A percentile compares a stretch with the other conserved stretches of the same genome.
These are phyloP conservation scores for Boletus pseudo-olivaceus DNA, from an alignment of 768 basidiomycete genomes.

Conservation along the genomic window DNA sequence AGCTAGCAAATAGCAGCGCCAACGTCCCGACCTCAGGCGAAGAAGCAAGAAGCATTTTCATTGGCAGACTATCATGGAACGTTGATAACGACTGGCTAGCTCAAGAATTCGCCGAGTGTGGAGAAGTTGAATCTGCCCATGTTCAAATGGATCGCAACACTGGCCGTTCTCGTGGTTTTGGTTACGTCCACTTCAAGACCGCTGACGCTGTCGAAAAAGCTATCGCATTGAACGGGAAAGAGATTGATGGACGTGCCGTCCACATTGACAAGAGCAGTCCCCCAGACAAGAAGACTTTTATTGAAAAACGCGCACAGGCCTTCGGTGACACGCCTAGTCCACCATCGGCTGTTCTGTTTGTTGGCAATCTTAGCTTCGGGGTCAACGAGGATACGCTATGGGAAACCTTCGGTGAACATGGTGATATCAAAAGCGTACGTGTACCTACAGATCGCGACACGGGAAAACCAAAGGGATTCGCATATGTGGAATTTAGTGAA, in stretches of 20 bases:
- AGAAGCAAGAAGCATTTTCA: conserved; percentile 74
- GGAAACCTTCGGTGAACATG: conserved; percentile 87
- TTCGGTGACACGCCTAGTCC: conserved; percentile 70
- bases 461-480: conserved; percentile 91
- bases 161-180: conserved; percentile 82
- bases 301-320: conserved; percentile 68
- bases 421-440: conserved; percentile 80
- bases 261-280: conserved; percentile 80
- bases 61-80: conserved; percentile 93
- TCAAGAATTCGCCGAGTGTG: conserved; percentile 84
- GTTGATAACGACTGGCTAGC: conserved; percentile 95
- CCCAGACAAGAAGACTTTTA: conserved; percentile 49
- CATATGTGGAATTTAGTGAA: conserved; percentile 91
- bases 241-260: conserved; percentile 88
- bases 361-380: conserved; percentile 84
- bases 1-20: conserved; percentile 56
- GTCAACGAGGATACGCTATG: conserved; percentile 82
- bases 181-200: conserved; percentile 75
- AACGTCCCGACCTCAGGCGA: conserved; percentile 35
- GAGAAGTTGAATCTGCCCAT: conserved; percentile 85
- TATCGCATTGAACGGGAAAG: conserved; percentile 72
- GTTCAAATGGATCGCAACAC: conserved; percentile 82
- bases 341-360: conserved; percentile 78
- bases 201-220: conserved; percentile 76
- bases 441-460: conserved; percentile 92